Evolutionary conservation across 2,329 filamentous ascomycete genomes (phyloP), one percentile per base, ranked within the genome.

Genomic region (Pyrenochaeta sp.): DNA sequence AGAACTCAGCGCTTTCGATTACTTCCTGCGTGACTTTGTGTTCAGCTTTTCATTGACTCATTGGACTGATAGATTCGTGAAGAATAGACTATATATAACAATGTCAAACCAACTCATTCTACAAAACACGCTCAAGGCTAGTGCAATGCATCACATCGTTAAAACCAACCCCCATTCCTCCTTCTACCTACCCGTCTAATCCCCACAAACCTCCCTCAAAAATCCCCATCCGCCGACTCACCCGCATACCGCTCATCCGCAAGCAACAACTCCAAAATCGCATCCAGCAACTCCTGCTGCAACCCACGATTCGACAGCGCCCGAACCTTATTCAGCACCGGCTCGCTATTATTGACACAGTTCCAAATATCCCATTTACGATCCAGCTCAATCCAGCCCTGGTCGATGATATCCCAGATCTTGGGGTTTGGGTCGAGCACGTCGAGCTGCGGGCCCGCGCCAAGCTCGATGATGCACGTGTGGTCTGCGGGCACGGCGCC

Each of bases 351-450:
- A 7, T 58, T 61, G 3, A 71, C 55, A 3, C 56, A 58, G 19
- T 61, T 60, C 61, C 63, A 71, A 9, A 68, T 57, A 29, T 60
- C 58, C 51, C 65, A 58, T 43, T 72, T 72, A 21, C 46, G 44
- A 41, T 71, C 63, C 45, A 67, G 53, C 14, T 53, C 52, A 27
- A 68, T 63, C 48, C 57, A 59, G 6, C 59, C 51, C 18, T 61
- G 58, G 14, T 65, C 60, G 3, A 71, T 41, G 2, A 71, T 61
- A 8, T 57, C 46, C 52, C 58, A 67, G 36, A 66, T 60, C 20
- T 38, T 46, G 7, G 61, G 58, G 4, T 55, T 57, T 2, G 68
- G 65, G 29, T 71, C 64, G 7, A 70, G 9, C 6, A 72, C 41
- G 27, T 70, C 62, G 14, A 72, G 58, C 34, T 68, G 64, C 1